Evolutionary conservation across 345 rosid species (phyloP).

Genomic region (Murraya koenigii): DNA sequence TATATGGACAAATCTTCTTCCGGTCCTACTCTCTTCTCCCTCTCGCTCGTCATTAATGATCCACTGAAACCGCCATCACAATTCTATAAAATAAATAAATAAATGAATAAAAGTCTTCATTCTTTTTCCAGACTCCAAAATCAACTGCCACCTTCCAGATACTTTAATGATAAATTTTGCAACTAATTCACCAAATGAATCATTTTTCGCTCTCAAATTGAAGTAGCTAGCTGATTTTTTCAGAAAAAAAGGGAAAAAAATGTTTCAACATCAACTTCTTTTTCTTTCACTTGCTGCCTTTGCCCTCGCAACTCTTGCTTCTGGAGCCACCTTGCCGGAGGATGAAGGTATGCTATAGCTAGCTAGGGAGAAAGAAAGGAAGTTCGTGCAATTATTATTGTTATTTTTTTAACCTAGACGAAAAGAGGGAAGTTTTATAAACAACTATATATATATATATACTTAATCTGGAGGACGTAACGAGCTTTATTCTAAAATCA

Average conservation of each 20-base stretch:
- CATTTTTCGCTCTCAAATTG: neutral
- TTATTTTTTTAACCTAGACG: too few relatives aligned
- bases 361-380: neutral
- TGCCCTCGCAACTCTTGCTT: conserved; percentile 17
- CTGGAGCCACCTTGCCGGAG: conserved; percentile 26
- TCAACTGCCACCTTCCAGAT: neutral
- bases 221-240: neutral
- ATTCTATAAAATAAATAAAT: too few relatives aligned
- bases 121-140: neutral
- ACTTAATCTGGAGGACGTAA: too few relatives aligned
- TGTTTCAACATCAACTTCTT: conserved; percentile 6
- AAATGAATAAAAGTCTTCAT: neutral
- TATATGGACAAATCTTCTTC: neutral
- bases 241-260: neutral
- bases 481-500: too few relatives aligned
- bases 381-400: neutral
- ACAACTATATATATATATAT: too few relatives aligned
- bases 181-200: neutral
- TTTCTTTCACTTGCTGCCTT: conserved; percentile 14
- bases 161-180: neutral
- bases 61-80: too few relatives aligned
- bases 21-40: neutral
- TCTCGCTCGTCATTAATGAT: neutral
- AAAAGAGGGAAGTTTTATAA: too few relatives aligned
- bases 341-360: conserved; percentile 35